phyloP scores from a whole-genome alignment of 108 stramenopile genomes.

The Epithemia pelagica region DNA sequence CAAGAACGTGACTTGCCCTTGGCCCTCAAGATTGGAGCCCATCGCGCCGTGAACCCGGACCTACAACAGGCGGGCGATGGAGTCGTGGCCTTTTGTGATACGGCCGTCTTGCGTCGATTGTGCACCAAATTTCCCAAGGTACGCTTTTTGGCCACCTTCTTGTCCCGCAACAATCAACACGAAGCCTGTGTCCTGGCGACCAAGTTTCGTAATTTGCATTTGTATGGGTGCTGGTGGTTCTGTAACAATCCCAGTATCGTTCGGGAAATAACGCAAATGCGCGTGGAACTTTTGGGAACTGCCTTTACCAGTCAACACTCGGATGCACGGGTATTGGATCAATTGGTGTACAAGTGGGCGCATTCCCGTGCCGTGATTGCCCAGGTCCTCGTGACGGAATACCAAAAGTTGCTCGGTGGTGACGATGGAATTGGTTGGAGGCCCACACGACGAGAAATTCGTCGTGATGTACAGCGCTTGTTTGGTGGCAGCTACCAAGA shows the following conservation, averaged over 20 bases:
- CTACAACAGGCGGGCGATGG: constrained; percentile 72
- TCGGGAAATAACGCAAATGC: constrained; percentile 73
- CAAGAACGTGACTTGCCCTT: constrained; percentile 77
- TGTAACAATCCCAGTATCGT: constrained; percentile 89
- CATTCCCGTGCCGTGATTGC: constrained; percentile 82
- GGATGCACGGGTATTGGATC: constrained; percentile 85
- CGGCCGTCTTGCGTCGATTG: constrained; percentile 42
- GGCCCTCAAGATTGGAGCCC: constrained; percentile 86
- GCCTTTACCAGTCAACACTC: constrained; percentile 87
- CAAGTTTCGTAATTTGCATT: constrained; percentile 87
- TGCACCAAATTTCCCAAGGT: constrained; percentile 69
- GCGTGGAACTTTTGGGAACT: constrained; percentile 85
- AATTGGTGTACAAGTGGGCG: constrained; percentile 90
- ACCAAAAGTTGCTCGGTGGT: constrained; percentile 52
- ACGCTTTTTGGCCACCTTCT: constrained; percentile 82
- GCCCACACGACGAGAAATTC: constrained; percentile 45
- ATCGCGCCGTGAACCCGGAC: constrained; percentile 65
- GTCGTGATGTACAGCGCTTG: constrained; percentile 55
- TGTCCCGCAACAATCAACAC: constrained; percentile 83
- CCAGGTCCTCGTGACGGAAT: constrained; percentile 56
- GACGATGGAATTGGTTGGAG: constrained; percentile 21
- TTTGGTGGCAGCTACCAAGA: constrained; percentile 85
- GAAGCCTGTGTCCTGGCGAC: constrained; percentile 78
- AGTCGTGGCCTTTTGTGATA: constrained; percentile 77
- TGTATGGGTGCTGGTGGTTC: constrained; percentile 90